Base-by-base conservation (phyloP, 1,139 yeast species). In the Magnusiomyces suaveolens region DNA sequence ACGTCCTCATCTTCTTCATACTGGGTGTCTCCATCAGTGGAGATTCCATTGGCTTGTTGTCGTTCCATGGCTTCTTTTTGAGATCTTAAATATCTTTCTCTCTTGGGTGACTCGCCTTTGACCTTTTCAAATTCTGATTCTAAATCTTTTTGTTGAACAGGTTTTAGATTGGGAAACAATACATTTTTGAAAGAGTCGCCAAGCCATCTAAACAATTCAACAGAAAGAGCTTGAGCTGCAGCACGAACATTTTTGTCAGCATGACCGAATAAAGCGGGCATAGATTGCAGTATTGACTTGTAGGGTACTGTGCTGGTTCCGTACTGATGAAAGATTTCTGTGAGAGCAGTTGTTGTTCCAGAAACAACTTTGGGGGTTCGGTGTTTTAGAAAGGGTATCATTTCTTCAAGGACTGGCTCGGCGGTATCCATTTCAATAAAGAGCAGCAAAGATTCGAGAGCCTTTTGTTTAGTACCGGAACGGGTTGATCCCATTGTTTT, bases 141-240 rank as follows among this genome's bases (percentile, higher is more conserved):
- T 57, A 94, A 75, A 63, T 92, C 98, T 62, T 84, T 87, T 68
- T 88, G 94, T 68, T 92, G 97, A 16, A 89, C 88, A 0, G 97
- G 96, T 66, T 92, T 92, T 67, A 92, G 75, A 36, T 82, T 82
- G 1, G 84, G 80, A 57, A 89, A 79, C 46, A 89, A 71, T 0
- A 82, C 67, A 16, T 77, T 74, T 52, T 81, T 81, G 52, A 88
- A 72, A 0, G 82, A 74, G 32, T 76, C 80, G 2, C 94, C 95
- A 67, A 86, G 77, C 87, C 95, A 87, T 59, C 81, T 79, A 67
- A 83, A 83, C 29, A 90, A 66, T 57, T 83, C 88, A 1, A 87
- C 81, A 0, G 90, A 75, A 60, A 92, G 73, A 51, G 76, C 75
- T 8, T 84, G 78, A 1, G 96, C 81, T 64, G 87, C 96, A 1